Conservation (phyloP, 164 flowering plant species). For the Euptelea pleiosperma region DNA sequence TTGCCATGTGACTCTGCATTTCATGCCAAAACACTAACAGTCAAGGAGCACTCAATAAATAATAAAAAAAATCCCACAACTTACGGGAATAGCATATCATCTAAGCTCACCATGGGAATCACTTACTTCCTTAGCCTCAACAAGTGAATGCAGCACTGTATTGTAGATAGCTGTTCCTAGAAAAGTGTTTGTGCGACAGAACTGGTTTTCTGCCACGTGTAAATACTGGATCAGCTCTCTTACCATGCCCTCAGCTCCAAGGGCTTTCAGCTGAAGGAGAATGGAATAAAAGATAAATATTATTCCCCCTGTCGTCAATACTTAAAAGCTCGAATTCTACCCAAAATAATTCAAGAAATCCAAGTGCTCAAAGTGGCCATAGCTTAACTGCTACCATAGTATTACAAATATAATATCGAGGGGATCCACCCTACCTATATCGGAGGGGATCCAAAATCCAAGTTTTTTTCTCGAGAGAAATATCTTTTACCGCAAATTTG, state of each 20-base stretch:
- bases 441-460: too few relatives aligned
- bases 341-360: too few relatives aligned
- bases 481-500: too few relatives aligned
- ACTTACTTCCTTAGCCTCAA: slow-evolving; percentile 68
- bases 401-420: too few relatives aligned
- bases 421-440: too few relatives aligned
- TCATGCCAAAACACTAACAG: slow-evolving; percentile 8
- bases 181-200: slow-evolving; percentile 19
- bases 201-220: slow-evolving; percentile 38
- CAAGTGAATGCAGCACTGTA: slow-evolving; percentile 64
- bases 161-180: slow-evolving; percentile 47
- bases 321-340: neutral
- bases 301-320: neutral
- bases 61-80: neutral
- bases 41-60: neutral
- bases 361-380: too few relatives aligned
- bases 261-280: slow-evolving; percentile 61
- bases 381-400: too few relatives aligned
- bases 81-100: neutral
- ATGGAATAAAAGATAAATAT: slow-evolving; percentile 4
- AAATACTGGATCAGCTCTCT: slow-evolving; percentile 52
- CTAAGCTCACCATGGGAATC: neutral
- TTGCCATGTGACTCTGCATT: slow-evolving; percentile 61
- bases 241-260: slow-evolving; percentile 81
- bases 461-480: too few relatives aligned